These are phyloP conservation scores for Exophiala sideris DNA, from an alignment of 2,329 filamentous ascomycete species.

Conservation along the genomic window DNA sequence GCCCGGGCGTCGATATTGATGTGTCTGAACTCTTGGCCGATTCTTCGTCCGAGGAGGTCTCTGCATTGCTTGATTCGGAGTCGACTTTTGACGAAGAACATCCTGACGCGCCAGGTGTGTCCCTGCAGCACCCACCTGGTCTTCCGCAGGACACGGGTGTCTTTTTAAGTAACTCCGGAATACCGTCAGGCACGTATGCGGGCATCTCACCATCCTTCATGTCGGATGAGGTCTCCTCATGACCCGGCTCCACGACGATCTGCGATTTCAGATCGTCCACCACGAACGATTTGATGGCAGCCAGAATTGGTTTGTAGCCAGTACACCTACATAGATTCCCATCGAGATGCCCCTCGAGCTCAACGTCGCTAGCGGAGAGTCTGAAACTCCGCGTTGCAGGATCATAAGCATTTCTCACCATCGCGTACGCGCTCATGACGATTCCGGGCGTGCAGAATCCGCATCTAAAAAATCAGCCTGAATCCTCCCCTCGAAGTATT, in stretches of 20 bases:
- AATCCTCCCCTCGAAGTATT: no score
- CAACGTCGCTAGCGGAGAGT: slow-evolving; percentile 33
- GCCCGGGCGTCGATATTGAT: not conserved
- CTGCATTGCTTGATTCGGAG: not conserved
- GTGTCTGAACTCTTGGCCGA: not conserved
- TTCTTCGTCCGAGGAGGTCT: not conserved
- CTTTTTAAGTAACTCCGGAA: slow-evolving; percentile 1
- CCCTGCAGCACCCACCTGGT: not conserved
- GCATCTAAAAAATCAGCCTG: slow-evolving; percentile 43
- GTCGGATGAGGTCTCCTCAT: slow-evolving; percentile 65
- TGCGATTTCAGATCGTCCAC: slow-evolving; percentile 40
- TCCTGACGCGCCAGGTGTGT: not conserved
- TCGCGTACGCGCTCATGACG: slow-evolving; percentile 93
- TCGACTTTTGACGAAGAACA: not conserved
- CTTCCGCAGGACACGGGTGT: not conserved
- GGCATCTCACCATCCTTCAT: slow-evolving; percentile 54
- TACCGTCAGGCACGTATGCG: not conserved
- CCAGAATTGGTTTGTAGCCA: slow-evolving; percentile 88
- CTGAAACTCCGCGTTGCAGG: slow-evolving; percentile 59
- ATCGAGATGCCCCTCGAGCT: slow-evolving; percentile 94
- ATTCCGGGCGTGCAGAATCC: slow-evolving; percentile 97
- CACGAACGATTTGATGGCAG: slow-evolving; percentile 83
- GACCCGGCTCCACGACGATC: slow-evolving; percentile 56
- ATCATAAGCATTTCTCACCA: slow-evolving; percentile 73
- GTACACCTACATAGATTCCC: slow-evolving; percentile 95